Conservation (phyloP, 2,329 filamentous ascomycete genomes). For the Botrytis fragariae region DNA sequence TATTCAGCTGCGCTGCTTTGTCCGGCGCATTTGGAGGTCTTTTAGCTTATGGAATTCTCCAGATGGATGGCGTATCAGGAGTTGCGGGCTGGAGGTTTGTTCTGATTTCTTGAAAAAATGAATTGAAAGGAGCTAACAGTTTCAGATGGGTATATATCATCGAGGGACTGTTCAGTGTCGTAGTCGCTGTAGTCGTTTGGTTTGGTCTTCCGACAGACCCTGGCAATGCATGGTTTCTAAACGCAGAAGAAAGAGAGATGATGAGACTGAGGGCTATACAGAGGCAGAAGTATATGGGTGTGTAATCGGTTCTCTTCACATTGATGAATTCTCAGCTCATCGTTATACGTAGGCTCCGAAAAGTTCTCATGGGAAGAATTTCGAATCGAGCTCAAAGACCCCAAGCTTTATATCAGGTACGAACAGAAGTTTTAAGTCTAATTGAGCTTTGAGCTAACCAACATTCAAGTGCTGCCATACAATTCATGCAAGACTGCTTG, state of each 20-base stretch:
- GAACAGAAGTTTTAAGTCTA: not conserved
- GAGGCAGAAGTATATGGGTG: constrained; percentile 43
- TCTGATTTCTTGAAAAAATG: constrained; percentile 34
- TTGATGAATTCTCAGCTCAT: not conserved
- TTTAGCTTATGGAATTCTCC: constrained; percentile 50
- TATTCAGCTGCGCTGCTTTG: constrained; percentile 53
- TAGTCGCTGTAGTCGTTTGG: constrained; percentile 46
- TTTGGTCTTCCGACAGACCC: constrained; percentile 49
- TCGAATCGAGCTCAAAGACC: constrained; percentile 46
- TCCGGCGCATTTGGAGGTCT: constrained; percentile 52
- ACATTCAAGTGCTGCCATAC: constrained; percentile 37
- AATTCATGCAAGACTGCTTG: constrained; percentile 27
- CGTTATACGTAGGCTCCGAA: constrained; percentile 37
- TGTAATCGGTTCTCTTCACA: not conserved
- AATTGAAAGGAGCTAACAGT: not conserved
- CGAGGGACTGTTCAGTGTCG: constrained; percentile 47
- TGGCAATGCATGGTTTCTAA: constrained; percentile 49
- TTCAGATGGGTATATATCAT: constrained; percentile 48
- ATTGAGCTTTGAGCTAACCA: not conserved
- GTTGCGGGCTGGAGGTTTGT: constrained; percentile 48
- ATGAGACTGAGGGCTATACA: constrained; percentile 49
- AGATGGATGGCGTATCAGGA: constrained; percentile 46
- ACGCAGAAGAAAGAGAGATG: constrained; percentile 47
- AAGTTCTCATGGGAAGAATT: constrained; percentile 52
- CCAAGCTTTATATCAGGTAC: constrained; percentile 47